These are phyloP conservation scores for Mucor circinelloides DNA, from an alignment of 371 early-diverging fungal genomes.

Conservation along the genomic window DNA sequence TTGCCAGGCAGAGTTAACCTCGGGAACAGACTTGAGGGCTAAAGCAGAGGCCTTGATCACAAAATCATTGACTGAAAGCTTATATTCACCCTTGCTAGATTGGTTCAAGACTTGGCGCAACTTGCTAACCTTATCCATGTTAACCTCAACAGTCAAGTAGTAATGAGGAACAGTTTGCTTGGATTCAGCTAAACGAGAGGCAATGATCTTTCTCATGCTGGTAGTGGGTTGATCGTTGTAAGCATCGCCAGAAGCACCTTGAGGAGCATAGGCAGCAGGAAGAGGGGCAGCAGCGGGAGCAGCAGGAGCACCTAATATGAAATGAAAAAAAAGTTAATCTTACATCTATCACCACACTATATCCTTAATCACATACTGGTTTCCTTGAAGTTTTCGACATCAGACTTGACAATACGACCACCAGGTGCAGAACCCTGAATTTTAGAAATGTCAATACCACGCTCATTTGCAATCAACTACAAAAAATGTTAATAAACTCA, in stretches of 20 bases:
- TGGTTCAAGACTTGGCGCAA: constrained; percentile 91
- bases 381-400: constrained; percentile 76
- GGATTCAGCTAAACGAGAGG: constrained; percentile 80
- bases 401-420: constrained; percentile 89
- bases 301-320: constrained; percentile 15
- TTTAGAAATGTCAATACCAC: constrained; percentile 74
- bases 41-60: constrained; percentile 94
- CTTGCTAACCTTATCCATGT: constrained; percentile 86
- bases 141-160: constrained; percentile 89
- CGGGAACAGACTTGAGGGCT: constrained; percentile 92
- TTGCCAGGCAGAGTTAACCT: constrained; percentile 96
- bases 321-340: no score
- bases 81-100: constrained; percentile 85
- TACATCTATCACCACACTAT: not conserved
- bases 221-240: constrained; percentile 84
- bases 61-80: constrained; percentile 98
- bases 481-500: not conserved
- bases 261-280: constrained; percentile 52
- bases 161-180: constrained; percentile 95
- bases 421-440: constrained; percentile 90
- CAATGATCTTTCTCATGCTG: constrained; percentile 95
- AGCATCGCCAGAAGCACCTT: constrained; percentile 58
- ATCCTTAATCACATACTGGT: constrained; percentile 1
- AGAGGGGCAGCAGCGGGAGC: constrained; percentile 44
- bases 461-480: constrained; percentile 83